Percentiles rank a stretch among this genome's conserved stretches.
Evolutionary conservation across 768 basidiomycete genomes (phyloP).

Genomic region (Gloeopeniophorella convolvens): DNA sequence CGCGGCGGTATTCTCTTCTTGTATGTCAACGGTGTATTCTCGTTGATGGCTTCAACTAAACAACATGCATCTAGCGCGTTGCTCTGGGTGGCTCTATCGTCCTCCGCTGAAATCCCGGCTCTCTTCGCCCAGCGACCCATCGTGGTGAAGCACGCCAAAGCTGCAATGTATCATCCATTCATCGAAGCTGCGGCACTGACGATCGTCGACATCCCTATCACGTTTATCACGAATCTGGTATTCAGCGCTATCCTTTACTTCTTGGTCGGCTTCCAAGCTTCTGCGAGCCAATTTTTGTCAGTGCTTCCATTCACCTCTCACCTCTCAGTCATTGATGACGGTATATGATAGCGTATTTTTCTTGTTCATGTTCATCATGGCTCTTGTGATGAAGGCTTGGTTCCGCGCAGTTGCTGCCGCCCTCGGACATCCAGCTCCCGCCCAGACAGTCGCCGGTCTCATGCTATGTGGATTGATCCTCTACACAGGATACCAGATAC

Average conservation of each 20-base stretch:
- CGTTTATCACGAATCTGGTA: constrained; percentile 37
- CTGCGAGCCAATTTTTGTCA: constrained; percentile 60
- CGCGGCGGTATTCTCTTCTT: constrained; percentile 77
- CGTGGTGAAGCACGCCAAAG: constrained; percentile 47
- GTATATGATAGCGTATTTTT: constrained; percentile 43
- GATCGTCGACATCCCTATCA: constrained; percentile 56
- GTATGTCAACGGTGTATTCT: constrained; percentile 32
- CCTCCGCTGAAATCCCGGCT: constrained; percentile 58
- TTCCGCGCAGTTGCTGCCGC: constrained; percentile 64
- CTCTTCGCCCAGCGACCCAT: constrained; percentile 56
- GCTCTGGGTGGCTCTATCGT: constrained; percentile 50
- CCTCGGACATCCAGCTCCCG: constrained; percentile 52
- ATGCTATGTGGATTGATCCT: constrained; percentile 46
- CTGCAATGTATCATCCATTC: constrained; percentile 58
- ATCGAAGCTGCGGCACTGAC: constrained; percentile 51
- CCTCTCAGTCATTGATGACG: constrained; percentile 1
- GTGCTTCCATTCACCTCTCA: constrained; percentile 22
- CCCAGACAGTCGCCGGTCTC: constrained; percentile 52
- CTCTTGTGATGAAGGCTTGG: constrained; percentile 65
- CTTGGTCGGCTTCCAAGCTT: constrained; percentile 48
- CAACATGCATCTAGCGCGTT: constrained; percentile 38
- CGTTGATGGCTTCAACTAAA: too few species aligned
- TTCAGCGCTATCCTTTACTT: constrained; percentile 56
- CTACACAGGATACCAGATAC: constrained; percentile 57
- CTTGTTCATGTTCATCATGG: constrained; percentile 50